Evolutionary conservation across 2,329 filamentous ascomycete species (phyloP).

Genomic region (Monosporascus ibericus): DNA sequence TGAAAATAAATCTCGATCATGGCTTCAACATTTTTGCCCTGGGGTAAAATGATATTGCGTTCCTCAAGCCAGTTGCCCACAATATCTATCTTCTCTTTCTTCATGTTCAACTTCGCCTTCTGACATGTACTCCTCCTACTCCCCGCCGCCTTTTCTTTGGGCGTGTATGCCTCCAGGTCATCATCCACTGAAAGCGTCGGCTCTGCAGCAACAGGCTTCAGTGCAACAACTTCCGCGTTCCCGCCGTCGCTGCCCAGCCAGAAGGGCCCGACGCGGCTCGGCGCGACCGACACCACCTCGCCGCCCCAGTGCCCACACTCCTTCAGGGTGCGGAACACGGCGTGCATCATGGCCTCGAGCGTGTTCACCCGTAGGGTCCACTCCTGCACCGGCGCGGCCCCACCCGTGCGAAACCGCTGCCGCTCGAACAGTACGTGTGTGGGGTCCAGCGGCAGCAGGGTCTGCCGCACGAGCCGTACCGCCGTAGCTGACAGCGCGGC

Average conservation of each 20-base stretch:
- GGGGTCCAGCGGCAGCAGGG: constrained; percentile 46
- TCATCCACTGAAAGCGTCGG: background rate
- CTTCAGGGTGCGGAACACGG: constrained; percentile 53
- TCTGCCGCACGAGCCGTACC: constrained; percentile 26
- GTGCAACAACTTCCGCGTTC: background rate
- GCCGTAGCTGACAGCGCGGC: constrained; percentile 28
- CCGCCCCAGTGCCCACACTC: constrained; percentile 36
- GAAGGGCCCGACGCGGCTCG: constrained; percentile 49
- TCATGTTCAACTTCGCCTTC: constrained; percentile 36
- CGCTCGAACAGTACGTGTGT: constrained; percentile 65
- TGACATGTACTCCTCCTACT: constrained; percentile 19
- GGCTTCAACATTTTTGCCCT: constrained; percentile 4
- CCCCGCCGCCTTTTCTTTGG: constrained; percentile 11
- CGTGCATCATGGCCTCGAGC: constrained; percentile 76
- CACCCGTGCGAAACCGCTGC: constrained; percentile 57
- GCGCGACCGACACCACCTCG: constrained; percentile 44
- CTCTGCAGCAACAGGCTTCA: too few relatives aligned
- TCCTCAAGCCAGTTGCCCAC: constrained; percentile 47
- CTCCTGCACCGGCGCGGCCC: constrained; percentile 61
- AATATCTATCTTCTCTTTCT: constrained; percentile 58
- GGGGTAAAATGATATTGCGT: constrained; percentile 11
- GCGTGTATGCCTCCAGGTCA: background rate
- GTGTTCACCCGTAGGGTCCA: constrained; percentile 81
- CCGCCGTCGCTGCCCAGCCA: constrained; percentile 5
- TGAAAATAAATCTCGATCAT: constrained; percentile 2